Evolutionary conservation across 192 early-diverging fungal genomes (phyloP).

Genomic region (Phycomyces nitens): DNA sequence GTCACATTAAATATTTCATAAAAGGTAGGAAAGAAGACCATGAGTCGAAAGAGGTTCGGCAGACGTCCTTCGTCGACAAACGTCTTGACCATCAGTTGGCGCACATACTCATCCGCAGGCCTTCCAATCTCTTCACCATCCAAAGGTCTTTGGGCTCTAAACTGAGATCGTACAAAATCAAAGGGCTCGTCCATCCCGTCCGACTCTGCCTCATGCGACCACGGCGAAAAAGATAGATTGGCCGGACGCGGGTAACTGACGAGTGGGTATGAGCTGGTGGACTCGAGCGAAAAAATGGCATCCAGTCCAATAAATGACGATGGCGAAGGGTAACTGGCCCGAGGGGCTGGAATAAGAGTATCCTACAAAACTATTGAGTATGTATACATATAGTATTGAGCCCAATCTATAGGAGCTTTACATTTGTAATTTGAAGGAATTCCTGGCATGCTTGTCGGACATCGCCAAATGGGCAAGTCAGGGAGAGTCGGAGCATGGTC

Average conservation of each 20-base stretch:
- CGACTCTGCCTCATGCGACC: conserved; percentile 7
- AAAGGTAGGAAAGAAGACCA: conserved; percentile 55
- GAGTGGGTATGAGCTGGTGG: conserved; percentile 2
- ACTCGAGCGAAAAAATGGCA: conserved; percentile 51
- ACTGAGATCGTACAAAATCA: background rate
- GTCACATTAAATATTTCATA: conserved; percentile 48
- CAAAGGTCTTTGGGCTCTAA: background rate
- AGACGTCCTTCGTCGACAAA: conserved; percentile 47
- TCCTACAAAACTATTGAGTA: conserved; percentile 19
- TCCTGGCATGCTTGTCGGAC: conserved; percentile 47
- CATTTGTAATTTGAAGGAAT: conserved; percentile 41
- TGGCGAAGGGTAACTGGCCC: conserved; percentile 43
- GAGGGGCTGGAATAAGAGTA: conserved; percentile 39
- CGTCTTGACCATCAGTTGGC: conserved; percentile 46
- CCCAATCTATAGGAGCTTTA: too few relatives aligned
- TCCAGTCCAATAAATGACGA: conserved; percentile 50
- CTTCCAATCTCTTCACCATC: conserved; percentile 29
- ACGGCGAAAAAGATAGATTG: conserved; percentile 40
- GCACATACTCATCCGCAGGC: conserved; percentile 45
- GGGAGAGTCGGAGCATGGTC: conserved; percentile 45
- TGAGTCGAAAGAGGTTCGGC: conserved; percentile 44
- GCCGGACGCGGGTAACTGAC: conserved; percentile 30
- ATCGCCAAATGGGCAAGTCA: conserved; percentile 49
- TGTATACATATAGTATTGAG: conserved; percentile 1
- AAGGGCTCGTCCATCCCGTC: background rate